Evolutionary conservation across 257 asterid species (phyloP), one percentile per base, ranked within the genome.

Genomic region (Rubia yunnanensis): DNA sequence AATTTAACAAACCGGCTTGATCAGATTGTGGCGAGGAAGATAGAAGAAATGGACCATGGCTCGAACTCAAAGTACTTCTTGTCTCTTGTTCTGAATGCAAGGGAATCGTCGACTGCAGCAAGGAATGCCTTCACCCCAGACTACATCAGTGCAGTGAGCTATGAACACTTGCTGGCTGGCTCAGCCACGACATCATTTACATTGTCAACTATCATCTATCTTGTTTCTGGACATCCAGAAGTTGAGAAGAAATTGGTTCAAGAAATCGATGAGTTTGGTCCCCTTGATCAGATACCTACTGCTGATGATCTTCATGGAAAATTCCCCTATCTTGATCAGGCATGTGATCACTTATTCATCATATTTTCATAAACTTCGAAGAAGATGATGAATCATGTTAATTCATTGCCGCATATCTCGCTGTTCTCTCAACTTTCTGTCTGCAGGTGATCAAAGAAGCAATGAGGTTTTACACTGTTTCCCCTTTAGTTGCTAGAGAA

Each of bases 401-500:
- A 18, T 20, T 50, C 56, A 50, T 50, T 4, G 39, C 39, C 39
- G 9, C 11, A 39, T 14, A 39, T 39, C 46, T 39, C 28, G 4
- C 49, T 38, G 35, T 53, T 60, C 46, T 36, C 41, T 35, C 13
- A 27, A 61, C 30, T 66, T 41, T 35, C 52, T 52, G 58, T 69
- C 26, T 60, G 48, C 80, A 92, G 99, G 96, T 94, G 70, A 86
- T 90, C 50, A 94, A 94, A 82, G 99, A 94, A 79, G 86, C 96
- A 60, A 90, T 94, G 99, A 85, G 98, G 68, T 83, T 86, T 67
- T 90, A 86, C 76, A 71, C 82, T 13, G 95, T 84, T 55, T 94
- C 99, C 18, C 96, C 99, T 38, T 81, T 90, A 63, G 89, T 94
- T 74, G 99, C 98, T 0, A 80, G 99, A 74, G 99, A 94, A 76